Base-by-base conservation (phyloP, 192 early-diverging fungal genomes). In the Spizellomyces punctatus region DNA sequence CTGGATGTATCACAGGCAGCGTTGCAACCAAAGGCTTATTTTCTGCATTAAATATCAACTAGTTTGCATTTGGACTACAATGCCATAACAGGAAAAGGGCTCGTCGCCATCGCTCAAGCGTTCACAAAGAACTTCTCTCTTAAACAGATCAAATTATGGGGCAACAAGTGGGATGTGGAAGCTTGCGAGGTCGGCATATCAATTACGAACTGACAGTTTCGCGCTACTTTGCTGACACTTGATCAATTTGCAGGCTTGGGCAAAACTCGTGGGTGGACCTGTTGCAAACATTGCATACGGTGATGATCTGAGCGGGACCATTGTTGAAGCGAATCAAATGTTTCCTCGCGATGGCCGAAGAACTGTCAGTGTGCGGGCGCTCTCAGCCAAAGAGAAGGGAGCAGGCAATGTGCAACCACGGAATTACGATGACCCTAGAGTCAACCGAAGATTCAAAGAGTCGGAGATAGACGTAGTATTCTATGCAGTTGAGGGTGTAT, bases 11-110 rank as follows among this genome's bases (percentile, higher is more conserved):
- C 27, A 36, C 1, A 36, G 1, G 27, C 27, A 36, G 27, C 1
- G 27, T 36, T 36, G 27, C 27, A 36, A 36, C 27, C 27, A 36
- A 36, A 36, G 3, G 27, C 27, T 36, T 36, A 36, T 36, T 36
- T 36, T 36, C 27, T 36, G 27, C 27, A 36, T 36, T 36, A 36
- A 36, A 36, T 36, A 2, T 36, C 27, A 1, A 16, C 21, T 63
- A 84, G 80, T 19, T 47, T 85, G 6, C 75, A 77, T 54, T 22
- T 85, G 5, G 83, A 85, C 58, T 70, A 79, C 73, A 85, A 85
- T 62, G 58, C 52, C 10, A 85, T 85, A 52, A 81, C 75, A 5
- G 76, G 83, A 1, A 50, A 61, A n/a, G 83, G 83, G 36, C 64
- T 85, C 8, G 46, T 69, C 17, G 54, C 63, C 14, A 64, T 85